These are phyloP conservation scores for Trichoderma sp. DNA, from an alignment of 2,329 filamentous ascomycete genomes.

Conservation along the genomic window DNA sequence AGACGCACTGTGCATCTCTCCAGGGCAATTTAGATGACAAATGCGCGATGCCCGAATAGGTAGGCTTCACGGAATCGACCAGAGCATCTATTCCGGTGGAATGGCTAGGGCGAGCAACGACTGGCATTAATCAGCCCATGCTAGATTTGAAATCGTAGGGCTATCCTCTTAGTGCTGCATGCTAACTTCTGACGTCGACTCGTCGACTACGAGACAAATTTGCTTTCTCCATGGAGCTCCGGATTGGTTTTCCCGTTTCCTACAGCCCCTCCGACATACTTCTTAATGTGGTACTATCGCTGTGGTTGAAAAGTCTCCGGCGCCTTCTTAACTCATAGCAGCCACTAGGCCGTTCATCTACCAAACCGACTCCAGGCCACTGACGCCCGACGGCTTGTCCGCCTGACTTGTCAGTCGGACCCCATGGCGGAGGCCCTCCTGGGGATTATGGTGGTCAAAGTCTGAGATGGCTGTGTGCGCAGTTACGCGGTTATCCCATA, in stretches of 20 bases:
- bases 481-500: conserved; percentile 51
- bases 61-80: background rate
- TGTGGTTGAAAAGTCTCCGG: background rate
- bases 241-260: background rate
- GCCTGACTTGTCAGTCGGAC: conserved; percentile 23
- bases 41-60: conserved; percentile 2
- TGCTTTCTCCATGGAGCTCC: background rate
- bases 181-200: background rate
- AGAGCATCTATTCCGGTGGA: background rate
- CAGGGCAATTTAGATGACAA: conserved; percentile 10
- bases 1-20: background rate
- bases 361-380: conserved; percentile 21
- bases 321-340: background rate
- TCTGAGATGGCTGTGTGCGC: conserved; percentile 25
- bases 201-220: background rate
- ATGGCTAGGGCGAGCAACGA: background rate
- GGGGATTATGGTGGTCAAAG: conserved; percentile 18
- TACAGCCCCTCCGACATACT: background rate
- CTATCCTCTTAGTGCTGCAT: background rate
- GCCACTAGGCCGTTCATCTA: background rate
- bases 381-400: conserved; percentile 19
- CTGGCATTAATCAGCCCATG: conserved; percentile 7
- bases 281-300: background rate
- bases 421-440: conserved; percentile 23
- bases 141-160: conserved; percentile 10